Conservation (phyloP, 139 green algal species). For the Chlamydomonas asymmetrica region DNA sequence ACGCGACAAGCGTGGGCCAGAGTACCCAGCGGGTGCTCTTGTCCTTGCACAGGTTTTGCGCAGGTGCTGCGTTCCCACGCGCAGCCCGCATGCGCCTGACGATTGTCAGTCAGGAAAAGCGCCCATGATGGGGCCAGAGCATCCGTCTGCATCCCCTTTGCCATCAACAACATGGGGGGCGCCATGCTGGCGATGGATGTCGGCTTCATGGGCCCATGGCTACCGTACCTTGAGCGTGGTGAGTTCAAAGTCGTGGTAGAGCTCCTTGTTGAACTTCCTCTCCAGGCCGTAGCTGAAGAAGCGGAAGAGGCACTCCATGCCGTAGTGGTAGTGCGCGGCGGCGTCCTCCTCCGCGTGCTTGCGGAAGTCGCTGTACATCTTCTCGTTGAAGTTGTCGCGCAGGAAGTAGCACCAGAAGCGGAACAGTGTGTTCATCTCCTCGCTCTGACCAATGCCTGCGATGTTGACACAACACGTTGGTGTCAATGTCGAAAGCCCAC, state of each 20-base stretch:
- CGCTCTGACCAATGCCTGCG: conserved; percentile 71
- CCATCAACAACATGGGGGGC: conserved; percentile 99
- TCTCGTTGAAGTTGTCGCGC: conserved; percentile 88
- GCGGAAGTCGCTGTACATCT: conserved; percentile 90
- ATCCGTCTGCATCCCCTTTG: conserved; percentile 99
- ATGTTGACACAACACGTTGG: not conserved
- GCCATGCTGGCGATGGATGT: conserved; percentile 93
- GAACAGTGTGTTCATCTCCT: conserved; percentile 99
- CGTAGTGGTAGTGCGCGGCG: conserved; percentile 81
- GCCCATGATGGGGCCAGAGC: too few species aligned
- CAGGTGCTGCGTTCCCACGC: too few species aligned
- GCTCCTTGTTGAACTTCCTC: conserved; percentile 56
- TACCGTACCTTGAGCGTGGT: conserved; percentile 57
- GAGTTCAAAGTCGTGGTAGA: conserved; percentile 92
- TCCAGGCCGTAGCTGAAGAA: conserved; percentile 95
- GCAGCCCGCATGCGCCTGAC: too few species aligned
- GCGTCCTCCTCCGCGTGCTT: conserved; percentile 59
- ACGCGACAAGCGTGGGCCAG: too few species aligned
- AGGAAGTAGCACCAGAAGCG: conserved; percentile 99
- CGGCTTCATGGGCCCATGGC: conserved; percentile 86
- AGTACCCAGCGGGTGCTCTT: too few species aligned
- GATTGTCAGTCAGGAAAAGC: too few species aligned
- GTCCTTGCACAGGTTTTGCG: too few species aligned
- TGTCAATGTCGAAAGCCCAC: too few species aligned
- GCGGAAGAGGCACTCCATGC: conserved; percentile 96